These are phyloP conservation scores for Exobasidium cylindrosporum DNA, from an alignment of 1,284 basidiomycete species.

Conservation along the genomic window DNA sequence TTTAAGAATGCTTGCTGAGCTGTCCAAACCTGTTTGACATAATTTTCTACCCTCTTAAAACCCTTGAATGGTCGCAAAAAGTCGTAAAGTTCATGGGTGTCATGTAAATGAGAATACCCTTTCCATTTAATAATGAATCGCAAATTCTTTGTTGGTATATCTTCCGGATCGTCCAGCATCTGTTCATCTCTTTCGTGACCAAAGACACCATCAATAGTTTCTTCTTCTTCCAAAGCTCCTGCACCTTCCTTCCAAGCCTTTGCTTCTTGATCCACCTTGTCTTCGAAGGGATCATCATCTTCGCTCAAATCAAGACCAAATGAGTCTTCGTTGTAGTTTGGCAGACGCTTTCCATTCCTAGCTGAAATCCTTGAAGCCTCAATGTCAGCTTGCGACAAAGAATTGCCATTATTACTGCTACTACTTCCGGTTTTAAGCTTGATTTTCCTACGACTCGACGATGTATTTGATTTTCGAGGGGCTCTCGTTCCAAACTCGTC, in stretches of 20 bases:
- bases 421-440: constrained; percentile 58
- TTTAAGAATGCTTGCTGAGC: constrained; percentile 71
- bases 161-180: constrained; percentile 48
- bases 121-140: constrained; percentile 59
- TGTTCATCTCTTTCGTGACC: constrained; percentile 56
- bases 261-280: constrained; percentile 35
- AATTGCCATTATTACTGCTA: constrained; percentile 6
- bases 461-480: constrained; percentile 61
- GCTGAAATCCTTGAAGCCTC: constrained; percentile 43
- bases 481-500: constrained; percentile 60
- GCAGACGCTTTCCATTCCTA: constrained; percentile 41
- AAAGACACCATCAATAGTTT: constrained; percentile 57
- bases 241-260: background rate
- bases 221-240: constrained; percentile 28
- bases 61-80: constrained; percentile 84
- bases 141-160: constrained; percentile 56
- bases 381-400: constrained; percentile 18
- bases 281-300: constrained; percentile 52
- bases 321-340: constrained; percentile 55
- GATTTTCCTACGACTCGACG: constrained; percentile 57
- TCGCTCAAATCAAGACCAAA: constrained; percentile 41
- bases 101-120: constrained; percentile 61
- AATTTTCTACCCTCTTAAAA: constrained; percentile 96
- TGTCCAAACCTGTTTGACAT: constrained; percentile 76
- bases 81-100: constrained; percentile 94